Percentiles rank a stretch among this genome's conserved stretches.
Conservation (phyloP, 305 asterid genomes). For the Fraxinus floribunda region DNA sequence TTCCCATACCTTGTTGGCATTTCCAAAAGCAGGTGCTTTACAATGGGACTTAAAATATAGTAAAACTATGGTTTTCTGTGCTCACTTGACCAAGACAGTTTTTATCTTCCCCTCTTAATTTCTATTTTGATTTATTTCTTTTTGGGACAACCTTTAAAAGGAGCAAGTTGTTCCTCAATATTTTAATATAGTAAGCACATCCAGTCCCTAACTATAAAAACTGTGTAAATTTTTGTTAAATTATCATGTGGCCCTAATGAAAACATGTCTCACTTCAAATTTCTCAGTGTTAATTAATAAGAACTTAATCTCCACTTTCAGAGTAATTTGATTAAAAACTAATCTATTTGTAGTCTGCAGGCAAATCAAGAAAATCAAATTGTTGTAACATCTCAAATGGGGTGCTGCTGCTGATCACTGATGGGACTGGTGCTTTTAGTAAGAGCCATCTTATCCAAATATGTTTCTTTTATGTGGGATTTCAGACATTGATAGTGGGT, state of each 20-base stretch:
- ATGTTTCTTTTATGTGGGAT: background rate
- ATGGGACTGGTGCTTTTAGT: background rate
- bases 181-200: background rate
- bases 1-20: conserved; percentile 3
- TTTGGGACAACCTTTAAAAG: background rate
- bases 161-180: background rate
- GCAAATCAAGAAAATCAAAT: conserved; percentile 3
- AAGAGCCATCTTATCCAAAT: background rate
- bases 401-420: background rate
- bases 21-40: conserved; percentile 3
- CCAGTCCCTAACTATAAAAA: background rate
- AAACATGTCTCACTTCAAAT: background rate
- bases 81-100: background rate
- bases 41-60: background rate
- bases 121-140: background rate
- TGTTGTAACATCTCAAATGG: conserved; percentile 1
- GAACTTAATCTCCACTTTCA: background rate
- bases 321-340: background rate
- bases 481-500: conserved; percentile 6
- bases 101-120: background rate
- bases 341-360: background rate
- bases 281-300: background rate
- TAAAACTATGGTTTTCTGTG: background rate
- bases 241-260: background rate
- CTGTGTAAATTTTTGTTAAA: background rate